Evolutionary conservation across 75 land plant genomes (phyloP).

Genomic region (Selaginella tamariscina): DNA sequence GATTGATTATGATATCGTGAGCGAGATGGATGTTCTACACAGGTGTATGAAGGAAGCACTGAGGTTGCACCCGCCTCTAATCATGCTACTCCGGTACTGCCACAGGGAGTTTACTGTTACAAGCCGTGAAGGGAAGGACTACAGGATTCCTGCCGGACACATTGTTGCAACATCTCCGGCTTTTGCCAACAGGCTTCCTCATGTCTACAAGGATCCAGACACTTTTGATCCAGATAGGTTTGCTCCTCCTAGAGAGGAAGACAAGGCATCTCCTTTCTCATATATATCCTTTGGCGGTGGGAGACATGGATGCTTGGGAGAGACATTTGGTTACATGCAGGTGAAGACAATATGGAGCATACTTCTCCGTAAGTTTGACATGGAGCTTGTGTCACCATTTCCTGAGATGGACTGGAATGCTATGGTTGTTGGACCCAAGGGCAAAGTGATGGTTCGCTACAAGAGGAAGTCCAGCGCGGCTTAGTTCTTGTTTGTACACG

Average conservation of each 20-base stretch:
- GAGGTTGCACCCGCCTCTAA: constrained; percentile 88
- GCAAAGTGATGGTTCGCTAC: constrained; percentile 92
- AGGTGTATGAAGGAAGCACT: constrained; percentile 89
- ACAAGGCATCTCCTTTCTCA: constrained; percentile 71
- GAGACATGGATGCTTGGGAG: constrained; percentile 91
- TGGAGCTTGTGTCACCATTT: constrained; percentile 83
- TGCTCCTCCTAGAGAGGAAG: constrained; percentile 76
- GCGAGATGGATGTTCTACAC: constrained; percentile 74
- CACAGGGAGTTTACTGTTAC: constrained; percentile 81
- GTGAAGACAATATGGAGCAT: constrained; percentile 93
- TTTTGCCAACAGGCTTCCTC: constrained; percentile 76
- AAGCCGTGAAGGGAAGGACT: constrained; percentile 61
- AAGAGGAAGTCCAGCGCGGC: too few species aligned
- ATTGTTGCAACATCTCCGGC: constrained; percentile 95
- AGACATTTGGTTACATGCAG: constrained; percentile 84
- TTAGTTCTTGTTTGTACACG: too few species aligned
- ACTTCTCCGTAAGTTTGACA: constrained; percentile 70
- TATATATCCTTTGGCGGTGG: constrained; percentile 96
- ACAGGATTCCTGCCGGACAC: constrained; percentile 81
- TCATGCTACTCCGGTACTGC: constrained; percentile 68
- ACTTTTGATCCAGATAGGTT: constrained; percentile 77
- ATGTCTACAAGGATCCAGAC: constrained; percentile 73
- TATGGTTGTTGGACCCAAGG: constrained; percentile 98
- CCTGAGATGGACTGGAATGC: constrained; percentile 96
- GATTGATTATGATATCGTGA: constrained; percentile 65